phyloP scores from a whole-genome alignment of 108 stramenopile genomes.

The Skeletonema marinoi region DNA sequence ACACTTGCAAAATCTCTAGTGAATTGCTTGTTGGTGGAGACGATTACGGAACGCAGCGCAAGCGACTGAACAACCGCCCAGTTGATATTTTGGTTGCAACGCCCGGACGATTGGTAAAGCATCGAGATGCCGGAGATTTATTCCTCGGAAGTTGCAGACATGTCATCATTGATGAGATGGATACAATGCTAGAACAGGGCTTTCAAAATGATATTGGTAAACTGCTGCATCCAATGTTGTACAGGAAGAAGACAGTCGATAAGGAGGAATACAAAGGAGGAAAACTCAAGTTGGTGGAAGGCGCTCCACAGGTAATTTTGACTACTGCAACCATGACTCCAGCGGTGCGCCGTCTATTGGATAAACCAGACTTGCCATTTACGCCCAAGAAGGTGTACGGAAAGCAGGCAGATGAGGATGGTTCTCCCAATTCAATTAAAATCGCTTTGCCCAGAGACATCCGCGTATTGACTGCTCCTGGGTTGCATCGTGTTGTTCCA shows the following conservation, averaged over 20 bases:
- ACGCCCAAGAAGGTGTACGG: conserved; percentile 54
- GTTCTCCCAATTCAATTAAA: conserved; percentile 27
- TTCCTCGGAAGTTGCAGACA: conserved; percentile 65
- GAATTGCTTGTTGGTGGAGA: conserved; percentile 89
- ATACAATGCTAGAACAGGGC: conserved; percentile 98
- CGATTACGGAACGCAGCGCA: conserved; percentile 82
- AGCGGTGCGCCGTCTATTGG: conserved; percentile 72
- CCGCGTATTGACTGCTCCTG: conserved; percentile 80
- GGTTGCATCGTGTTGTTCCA: conserved; percentile 90
- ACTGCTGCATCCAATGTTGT: conserved; percentile 83
- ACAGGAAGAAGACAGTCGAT: conserved; percentile 48
- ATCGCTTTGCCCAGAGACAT: conserved; percentile 70
- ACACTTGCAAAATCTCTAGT: conserved; percentile 82
- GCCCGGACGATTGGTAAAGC: conserved; percentile 93
- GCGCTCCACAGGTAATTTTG: conserved; percentile 83
- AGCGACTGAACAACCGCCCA: conserved; percentile 61
- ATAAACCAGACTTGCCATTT: conserved; percentile 56
- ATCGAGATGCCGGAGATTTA: conserved; percentile 86
- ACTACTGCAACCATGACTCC: conserved; percentile 97
- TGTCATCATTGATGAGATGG: conserved; percentile 97
- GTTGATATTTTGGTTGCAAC: conserved; percentile 93
- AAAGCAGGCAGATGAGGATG: conserved; percentile 26
- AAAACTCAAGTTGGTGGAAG: conserved; percentile 49
- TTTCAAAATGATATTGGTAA: conserved; percentile 90
- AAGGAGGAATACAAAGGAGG: conserved; percentile 39